phyloP scores from a whole-genome alignment of 352 stramenopile species.

The Phytophthora aleatoria region DNA sequence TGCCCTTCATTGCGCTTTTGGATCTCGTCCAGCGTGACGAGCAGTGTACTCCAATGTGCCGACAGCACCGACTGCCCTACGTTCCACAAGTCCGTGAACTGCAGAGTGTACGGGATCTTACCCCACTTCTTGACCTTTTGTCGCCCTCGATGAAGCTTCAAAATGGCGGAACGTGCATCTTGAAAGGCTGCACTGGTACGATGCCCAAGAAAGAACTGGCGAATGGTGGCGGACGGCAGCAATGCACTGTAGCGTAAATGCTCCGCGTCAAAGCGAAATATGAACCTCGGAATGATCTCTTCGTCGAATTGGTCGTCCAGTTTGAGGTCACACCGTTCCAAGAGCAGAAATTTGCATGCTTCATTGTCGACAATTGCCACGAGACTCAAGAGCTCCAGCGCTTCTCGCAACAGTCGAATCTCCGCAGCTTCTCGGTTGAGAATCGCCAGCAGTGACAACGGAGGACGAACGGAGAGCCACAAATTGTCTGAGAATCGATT shows the following conservation, averaged over 20 bases:
- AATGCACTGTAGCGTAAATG: slow-evolving; percentile 37
- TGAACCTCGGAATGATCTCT: slow-evolving; percentile 29
- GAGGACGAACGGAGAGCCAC: slow-evolving; percentile 30
- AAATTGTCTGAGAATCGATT: slow-evolving; percentile 27
- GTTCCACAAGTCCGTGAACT: slow-evolving; percentile 31
- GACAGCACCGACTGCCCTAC: slow-evolving; percentile 24
- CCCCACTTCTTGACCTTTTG: background rate
- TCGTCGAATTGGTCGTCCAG: slow-evolving; percentile 40
- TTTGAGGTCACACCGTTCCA: slow-evolving; percentile 32
- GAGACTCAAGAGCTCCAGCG: slow-evolving; percentile 45
- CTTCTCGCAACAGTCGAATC: slow-evolving; percentile 34
- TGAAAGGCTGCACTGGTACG: slow-evolving; percentile 25
- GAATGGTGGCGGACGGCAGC: slow-evolving; percentile 28
- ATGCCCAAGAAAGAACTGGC: slow-evolving; percentile 30
- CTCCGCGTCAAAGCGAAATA: slow-evolving; percentile 32
- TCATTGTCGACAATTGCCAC: slow-evolving; percentile 38
- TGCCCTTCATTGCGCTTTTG: slow-evolving; percentile 21
- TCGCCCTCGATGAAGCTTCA: slow-evolving; percentile 13
- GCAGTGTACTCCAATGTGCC: slow-evolving; percentile 27
- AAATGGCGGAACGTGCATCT: slow-evolving; percentile 25
- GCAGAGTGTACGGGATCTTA: slow-evolving; percentile 31
- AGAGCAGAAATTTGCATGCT: slow-evolving; percentile 40
- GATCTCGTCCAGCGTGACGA: slow-evolving; percentile 33
- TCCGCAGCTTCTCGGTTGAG: slow-evolving; percentile 23
- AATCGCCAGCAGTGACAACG: slow-evolving; percentile 24